Evolutionary conservation across 495 filamentous ascomycete genomes (phyloP), one percentile per base, ranked within the genome.

Genomic region (Echria macrotheca): DNA sequence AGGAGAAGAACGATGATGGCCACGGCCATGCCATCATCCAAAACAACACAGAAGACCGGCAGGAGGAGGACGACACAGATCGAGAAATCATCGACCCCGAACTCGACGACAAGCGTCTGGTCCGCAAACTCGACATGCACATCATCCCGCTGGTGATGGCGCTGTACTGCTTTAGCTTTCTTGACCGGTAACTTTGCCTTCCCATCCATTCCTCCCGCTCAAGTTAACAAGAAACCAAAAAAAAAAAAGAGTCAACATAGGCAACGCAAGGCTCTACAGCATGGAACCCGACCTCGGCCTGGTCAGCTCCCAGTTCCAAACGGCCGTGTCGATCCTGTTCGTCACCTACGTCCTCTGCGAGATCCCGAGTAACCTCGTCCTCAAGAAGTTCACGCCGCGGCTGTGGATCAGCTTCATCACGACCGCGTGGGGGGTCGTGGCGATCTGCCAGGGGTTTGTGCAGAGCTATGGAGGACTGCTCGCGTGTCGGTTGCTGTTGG

Each of bases 261-360:
- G 85, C 47, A 88, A 87, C 68, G 83, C 84, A 9, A 70, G 82
- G 7, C 67, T 90, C 22, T 89, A 87, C 54, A 70, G 71, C 6
- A 47, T 91, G 42, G 84, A 87, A 66, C 68, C 76, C 42, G 86
- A 89, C 50, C 70, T 91, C 6, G 69, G 74, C 1, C 60, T 87
- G 37, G 60, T 67, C 5, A 75, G 77, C 12, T 74, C 83, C 45
- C 78, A 87, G 61, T 89, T 83, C 62, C 81, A 89, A 63, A 67
- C 80, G 24, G 73, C 83, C 19, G 80, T 88, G 11, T 84, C 80
- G 5, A 81, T 86, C 54, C 70, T 91, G 22, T 91, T 88, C 53
- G 82, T 88, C 41, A 86, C 85, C 7, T 85, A 80, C 53, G 57
- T 76, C 47, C 37, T 74, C 5, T 84, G 78, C 52, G 82, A 86